Conservation (phyloP, 2,329 filamentous ascomycete genomes). For the Incumbomyces delicatus region DNA sequence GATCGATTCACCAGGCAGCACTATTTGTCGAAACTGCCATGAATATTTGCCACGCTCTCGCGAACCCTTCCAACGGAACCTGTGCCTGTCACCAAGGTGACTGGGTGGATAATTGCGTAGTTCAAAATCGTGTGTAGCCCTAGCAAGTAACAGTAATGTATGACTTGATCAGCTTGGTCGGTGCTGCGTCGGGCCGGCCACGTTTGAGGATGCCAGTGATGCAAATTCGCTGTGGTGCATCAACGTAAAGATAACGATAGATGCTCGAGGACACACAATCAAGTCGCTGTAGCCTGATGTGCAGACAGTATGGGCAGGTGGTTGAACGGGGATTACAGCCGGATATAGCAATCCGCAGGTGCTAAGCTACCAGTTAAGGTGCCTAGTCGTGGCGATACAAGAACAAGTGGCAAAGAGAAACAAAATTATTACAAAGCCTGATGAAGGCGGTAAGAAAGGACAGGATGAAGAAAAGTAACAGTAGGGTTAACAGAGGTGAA, state of each 20-base stretch:
- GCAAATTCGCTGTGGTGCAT: not conserved
- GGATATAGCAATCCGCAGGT: slow-evolving; percentile 8
- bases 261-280: slow-evolving; percentile 12
- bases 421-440: slow-evolving; percentile 7
- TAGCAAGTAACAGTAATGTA: not conserved
- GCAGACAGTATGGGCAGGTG: slow-evolving; percentile 10
- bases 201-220: slow-evolving; percentile 13
- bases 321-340: slow-evolving; percentile 8
- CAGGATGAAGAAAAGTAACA: slow-evolving; percentile 12
- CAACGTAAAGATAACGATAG: not conserved
- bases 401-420: slow-evolving; percentile 12
- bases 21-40: slow-evolving; percentile 3
- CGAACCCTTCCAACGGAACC: not conserved
- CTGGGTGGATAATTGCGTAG: not conserved
- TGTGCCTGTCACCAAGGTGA: not conserved
- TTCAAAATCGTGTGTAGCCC: not conserved
- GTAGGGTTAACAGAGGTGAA: slow-evolving; percentile 21
- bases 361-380: slow-evolving; percentile 9
- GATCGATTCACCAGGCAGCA: slow-evolving; percentile 8
- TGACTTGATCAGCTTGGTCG: not conserved
- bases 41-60: not conserved
- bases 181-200: slow-evolving; percentile 2
- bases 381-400: slow-evolving; percentile 7
- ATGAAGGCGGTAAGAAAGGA: slow-evolving; percentile 10
- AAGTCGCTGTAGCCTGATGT: slow-evolving; percentile 12